phyloP scores from a whole-genome alignment of 225 moss, liverwort and hornwort species.

The Rhytidiadelphus loreus region DNA sequence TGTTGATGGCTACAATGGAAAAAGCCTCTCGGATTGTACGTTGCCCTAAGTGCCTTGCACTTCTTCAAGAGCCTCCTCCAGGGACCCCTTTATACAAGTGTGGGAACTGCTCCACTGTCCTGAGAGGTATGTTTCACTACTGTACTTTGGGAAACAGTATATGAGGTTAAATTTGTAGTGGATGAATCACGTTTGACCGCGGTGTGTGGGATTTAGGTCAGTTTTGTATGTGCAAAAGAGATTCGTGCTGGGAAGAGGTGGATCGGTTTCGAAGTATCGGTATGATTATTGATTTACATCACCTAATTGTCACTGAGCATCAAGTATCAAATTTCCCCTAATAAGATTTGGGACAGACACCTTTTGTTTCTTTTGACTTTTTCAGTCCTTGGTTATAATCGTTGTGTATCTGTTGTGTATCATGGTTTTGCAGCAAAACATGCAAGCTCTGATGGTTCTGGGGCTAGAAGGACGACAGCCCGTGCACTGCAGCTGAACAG shows the following conservation, averaged over 20 bases:
- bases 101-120: constrained; percentile 44
- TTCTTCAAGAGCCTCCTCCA: constrained; percentile 45
- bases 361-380: background rate
- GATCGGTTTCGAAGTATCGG: background rate
- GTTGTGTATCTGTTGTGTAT: background rate
- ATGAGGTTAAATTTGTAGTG: background rate
- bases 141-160: background rate
- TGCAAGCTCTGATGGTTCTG: constrained; percentile 14
- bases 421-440: constrained; percentile 32
- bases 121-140: constrained; percentile 27
- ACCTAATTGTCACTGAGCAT: background rate
- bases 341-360: background rate
- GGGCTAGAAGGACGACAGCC: constrained; percentile 1
- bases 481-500: constrained; percentile 12
- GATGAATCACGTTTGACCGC: background rate
- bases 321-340: background rate
- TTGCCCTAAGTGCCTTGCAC: constrained; percentile 53
- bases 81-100: constrained; percentile 55
- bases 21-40: constrained; percentile 40
- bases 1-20: constrained; percentile 37
- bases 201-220: background rate
- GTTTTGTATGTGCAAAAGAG: background rate
- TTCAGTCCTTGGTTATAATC: background rate
- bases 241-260: background rate
- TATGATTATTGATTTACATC: background rate